Evolutionary conservation across 2,329 filamentous ascomycete species (phyloP).

Genomic region (Xylariales sp.): DNA sequence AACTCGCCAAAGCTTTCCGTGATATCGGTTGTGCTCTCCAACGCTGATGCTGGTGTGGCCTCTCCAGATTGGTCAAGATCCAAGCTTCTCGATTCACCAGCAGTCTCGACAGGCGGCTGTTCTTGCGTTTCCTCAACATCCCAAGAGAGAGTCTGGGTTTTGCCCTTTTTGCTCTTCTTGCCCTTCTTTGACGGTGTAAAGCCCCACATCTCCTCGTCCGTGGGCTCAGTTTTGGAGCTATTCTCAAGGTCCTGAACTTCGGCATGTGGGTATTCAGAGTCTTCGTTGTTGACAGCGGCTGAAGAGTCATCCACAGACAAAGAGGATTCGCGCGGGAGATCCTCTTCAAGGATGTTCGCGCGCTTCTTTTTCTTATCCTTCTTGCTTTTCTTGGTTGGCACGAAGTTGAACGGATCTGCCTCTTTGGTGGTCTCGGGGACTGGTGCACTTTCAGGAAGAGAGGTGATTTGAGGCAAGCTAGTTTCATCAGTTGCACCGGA

Average conservation of each 20-base stretch:
- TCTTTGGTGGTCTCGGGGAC: not conserved
- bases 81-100: not conserved
- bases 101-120: conserved; percentile 3
- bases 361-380: conserved; percentile 7
- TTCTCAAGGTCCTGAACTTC: not conserved
- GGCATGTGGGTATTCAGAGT: not conserved
- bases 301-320: not conserved
- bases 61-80: not conserved
- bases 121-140: conserved; percentile 9
- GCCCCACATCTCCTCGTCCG: conserved; percentile 11
- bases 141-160: conserved; percentile 13
- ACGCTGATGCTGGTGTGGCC: too few species aligned
- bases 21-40: too few species aligned
- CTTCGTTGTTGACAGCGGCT: too few species aligned
- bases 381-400: conserved; percentile 1
- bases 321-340: not conserved
- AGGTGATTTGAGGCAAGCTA: not conserved
- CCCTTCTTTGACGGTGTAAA: conserved; percentile 20
- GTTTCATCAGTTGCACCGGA: not conserved
- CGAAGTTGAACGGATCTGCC: too few species aligned
- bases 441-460: too few species aligned
- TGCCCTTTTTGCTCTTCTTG: conserved; percentile 30
- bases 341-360: conserved; percentile 1
- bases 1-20: conserved; percentile 14
- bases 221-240: not conserved